Evolutionary conservation across 371 early-diverging fungal species (phyloP).

Genomic region (Apophysomyces sp.): DNA sequence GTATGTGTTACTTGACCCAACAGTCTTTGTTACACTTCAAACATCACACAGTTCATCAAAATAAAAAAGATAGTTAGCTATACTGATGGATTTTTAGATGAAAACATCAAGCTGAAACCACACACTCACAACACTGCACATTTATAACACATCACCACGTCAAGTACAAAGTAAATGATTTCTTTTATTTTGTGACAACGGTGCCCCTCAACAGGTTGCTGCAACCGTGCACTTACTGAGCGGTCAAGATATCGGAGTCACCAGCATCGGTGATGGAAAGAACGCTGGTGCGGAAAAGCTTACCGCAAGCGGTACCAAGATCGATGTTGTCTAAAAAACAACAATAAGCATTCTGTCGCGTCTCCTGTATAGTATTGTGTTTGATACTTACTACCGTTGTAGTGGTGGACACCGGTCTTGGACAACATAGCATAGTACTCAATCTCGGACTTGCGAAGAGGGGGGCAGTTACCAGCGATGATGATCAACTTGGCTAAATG

Average conservation of each 20-base stretch:
- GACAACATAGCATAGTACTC: constrained; percentile 99
- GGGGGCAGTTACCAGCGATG: constrained; percentile 96
- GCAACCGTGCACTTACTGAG: constrained; percentile 25
- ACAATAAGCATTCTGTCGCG: not conserved
- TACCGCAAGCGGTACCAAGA: constrained; percentile 98
- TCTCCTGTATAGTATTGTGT: not conserved
- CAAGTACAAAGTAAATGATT: not conserved
- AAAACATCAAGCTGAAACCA: no score
- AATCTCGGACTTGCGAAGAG: constrained; percentile 97
- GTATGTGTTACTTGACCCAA: no score
- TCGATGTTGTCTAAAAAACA: constrained; percentile 82
- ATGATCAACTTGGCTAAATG: constrained; percentile 93
- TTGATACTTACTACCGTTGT: constrained; percentile 67
- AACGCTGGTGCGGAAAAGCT: constrained; percentile 88
- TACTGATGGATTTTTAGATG: no score
- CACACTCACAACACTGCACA: not conserved
- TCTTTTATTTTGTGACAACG: not conserved
- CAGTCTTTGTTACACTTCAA: no score
- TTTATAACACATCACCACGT: not conserved
- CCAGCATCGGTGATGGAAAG: constrained; percentile 96
- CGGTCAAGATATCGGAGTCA: constrained; percentile 72
- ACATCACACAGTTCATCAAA: no score
- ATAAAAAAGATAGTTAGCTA: no score
- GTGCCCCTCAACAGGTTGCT: not conserved
- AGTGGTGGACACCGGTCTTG: constrained; percentile 98